Evolutionary conservation across 106 monocot genomes (phyloP), one percentile per base, ranked within the genome.

Genomic region (Dendrobium chrysotoxum): DNA sequence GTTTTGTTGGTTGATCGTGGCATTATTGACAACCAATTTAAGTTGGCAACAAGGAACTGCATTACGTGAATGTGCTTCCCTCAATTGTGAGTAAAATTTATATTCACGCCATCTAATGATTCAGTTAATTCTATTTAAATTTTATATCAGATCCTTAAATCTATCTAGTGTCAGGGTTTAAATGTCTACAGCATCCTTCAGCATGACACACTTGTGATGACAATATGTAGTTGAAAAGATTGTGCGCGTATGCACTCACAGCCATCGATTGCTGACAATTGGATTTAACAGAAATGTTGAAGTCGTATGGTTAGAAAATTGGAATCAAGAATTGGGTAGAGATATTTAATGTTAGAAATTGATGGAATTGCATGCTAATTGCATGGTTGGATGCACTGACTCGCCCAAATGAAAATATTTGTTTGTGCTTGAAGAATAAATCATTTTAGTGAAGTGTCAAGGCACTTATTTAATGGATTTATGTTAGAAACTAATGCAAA

Each of bases 181-280:
- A 94, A 97, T 72, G 96, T 97, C 9, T 97, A 97, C 82, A 92
- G 92, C 84, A 97, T 97, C 76, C 82, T 97, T 75, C 88, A 83
- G 74, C 96, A 97, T 72, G 96, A 97, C 83, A 94, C 92, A 11
- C 90, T 94, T 76, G 90, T 97, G 78, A 97, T 97, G 96, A 92
- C 92, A 82, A 76, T 90, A 90, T 90, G 96, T 94, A 4, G 84
- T 97, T 17, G 83, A 92, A 65, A 84, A 85, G 86, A 96, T 96
- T 30, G 96, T 8, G 83, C 86, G 58, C 78, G 96, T 57, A 93
- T 97, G 94, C 94, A 94, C 76, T 94, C 96, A 9, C 96, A 31
- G 31, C 94, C 47, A 97, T 97, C 72, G 94, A 90, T 28, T 90
- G 96, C 20, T 90, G 84, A 90, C 70, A 31, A 23, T 13, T 70